A percentile compares a stretch with the other conserved stretches of the same genome.
phyloP scores from a whole-genome alignment of 345 rosid genomes.

The Hirschfeldia incana region DNA sequence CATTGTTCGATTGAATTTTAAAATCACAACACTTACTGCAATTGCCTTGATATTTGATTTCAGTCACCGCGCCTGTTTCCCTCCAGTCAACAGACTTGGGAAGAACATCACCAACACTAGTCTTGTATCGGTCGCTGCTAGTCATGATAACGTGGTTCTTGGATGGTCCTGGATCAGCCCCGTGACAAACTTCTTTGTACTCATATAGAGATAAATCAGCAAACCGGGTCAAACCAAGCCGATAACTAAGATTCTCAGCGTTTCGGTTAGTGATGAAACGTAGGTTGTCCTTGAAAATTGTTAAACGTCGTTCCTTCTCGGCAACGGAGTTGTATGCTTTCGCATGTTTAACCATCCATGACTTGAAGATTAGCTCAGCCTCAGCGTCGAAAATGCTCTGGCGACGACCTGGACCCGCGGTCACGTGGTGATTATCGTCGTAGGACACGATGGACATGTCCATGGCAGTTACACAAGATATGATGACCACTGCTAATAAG shows the following conservation, averaged over 20 bases:
- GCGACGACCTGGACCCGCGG: background rate
- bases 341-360: constrained; percentile 54
- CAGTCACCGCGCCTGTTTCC: constrained; percentile 66
- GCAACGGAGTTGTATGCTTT: constrained; percentile 54
- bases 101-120: constrained; percentile 41
- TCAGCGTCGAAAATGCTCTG: constrained; percentile 35
- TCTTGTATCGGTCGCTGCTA: constrained; percentile 39
- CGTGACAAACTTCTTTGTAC: constrained; percentile 45
- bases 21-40: constrained; percentile 52
- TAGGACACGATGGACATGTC: constrained; percentile 61
- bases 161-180: constrained; percentile 39
- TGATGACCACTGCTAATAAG: constrained; percentile 11
- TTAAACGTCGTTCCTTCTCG: constrained; percentile 54
- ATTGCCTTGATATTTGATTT: constrained; percentile 77
- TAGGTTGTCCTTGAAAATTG: constrained; percentile 61
- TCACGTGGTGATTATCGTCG: constrained; percentile 33
- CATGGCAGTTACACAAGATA: constrained; percentile 37
- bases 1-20: background rate
- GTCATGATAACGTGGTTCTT: constrained; percentile 19
- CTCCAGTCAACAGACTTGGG: constrained; percentile 87
- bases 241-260: constrained; percentile 43
- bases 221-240: constrained; percentile 60
- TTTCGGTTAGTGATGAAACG: constrained; percentile 56
- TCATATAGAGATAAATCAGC: constrained; percentile 68
- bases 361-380: constrained; percentile 45